Evolutionary conservation across 2,329 filamentous ascomycete genomes (phyloP).

Genomic region (Sodiomyces alkalinus): DNA sequence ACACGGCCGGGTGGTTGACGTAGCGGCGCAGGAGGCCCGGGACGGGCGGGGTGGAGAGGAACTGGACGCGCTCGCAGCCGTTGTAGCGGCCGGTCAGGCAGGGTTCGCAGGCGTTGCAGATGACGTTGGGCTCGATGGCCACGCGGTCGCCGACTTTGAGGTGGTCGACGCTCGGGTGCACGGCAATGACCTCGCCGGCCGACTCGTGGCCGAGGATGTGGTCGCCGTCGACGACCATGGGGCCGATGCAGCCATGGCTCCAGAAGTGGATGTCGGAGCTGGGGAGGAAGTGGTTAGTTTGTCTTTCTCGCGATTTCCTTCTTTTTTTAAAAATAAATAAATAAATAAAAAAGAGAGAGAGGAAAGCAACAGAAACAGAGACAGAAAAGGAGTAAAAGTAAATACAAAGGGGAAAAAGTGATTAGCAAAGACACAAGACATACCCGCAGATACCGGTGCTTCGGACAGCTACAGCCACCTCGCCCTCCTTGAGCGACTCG

Average conservation of each 20-base stretch:
- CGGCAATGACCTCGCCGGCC: slow-evolving; percentile 67
- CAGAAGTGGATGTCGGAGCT: slow-evolving; percentile 96
- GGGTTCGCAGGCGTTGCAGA: slow-evolving; percentile 80
- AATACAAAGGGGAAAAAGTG: background rate
- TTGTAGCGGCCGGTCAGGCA: slow-evolving; percentile 92
- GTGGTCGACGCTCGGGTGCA: slow-evolving; percentile 61
- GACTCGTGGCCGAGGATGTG: slow-evolving; percentile 95
- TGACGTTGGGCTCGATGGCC: slow-evolving; percentile 86
- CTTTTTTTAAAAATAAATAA: background rate
- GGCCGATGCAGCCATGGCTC: slow-evolving; percentile 88
- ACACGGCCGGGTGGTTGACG: slow-evolving; percentile 84
- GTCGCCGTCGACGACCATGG: slow-evolving; percentile 79
- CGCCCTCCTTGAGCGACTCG: slow-evolving; percentile 56
- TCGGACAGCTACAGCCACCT: slow-evolving; percentile 79
- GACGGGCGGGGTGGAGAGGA: slow-evolving; percentile 83
- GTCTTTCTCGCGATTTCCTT: background rate
- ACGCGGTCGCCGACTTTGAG: slow-evolving; percentile 81
- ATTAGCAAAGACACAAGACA: no score
- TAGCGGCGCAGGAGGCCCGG: slow-evolving; percentile 79
- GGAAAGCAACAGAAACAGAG: no score
- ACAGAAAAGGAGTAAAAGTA: no score
- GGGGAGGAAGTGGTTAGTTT: slow-evolving; percentile 8
- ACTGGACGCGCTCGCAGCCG: slow-evolving; percentile 72
- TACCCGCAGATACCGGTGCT: slow-evolving; percentile 95
- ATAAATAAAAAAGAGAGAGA: background rate